Base-by-base conservation (phyloP, 2,329 filamentous ascomycete genomes). In the Aureobasidium sp. region DNA sequence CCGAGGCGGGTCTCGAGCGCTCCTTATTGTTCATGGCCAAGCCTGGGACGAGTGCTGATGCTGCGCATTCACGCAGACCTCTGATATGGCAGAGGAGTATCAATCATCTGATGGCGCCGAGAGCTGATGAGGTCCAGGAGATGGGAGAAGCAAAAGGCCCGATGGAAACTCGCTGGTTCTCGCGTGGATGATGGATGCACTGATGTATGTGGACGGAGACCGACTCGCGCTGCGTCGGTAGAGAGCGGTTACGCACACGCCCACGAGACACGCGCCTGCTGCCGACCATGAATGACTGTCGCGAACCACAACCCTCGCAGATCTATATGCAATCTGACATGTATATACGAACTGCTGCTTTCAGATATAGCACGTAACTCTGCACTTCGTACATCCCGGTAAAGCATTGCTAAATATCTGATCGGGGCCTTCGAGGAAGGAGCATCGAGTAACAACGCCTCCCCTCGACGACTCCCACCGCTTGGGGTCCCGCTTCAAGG, bases 181-280 rank as follows among this genome's bases (percentile, higher is more conserved):
- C 44, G 36, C 57, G 57, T 47, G 22, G 36, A 44, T 60, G 44
- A 42, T 49, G 57, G 34, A 72, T 74, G 45, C 45, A 48, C 25
- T 48, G 73, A 42, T 36, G 53, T 45, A 72, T 74, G 73, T 71
- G 73, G 62, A 48, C 22, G 31, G 42, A 47, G 22, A 2, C 37
- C 37, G 37, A 39, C 20, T 31, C 25, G 45, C 45, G 45, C 44
- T 45, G 44, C 22, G 42, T 47, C 44, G 45, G 45, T 48, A 48
- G 25, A 48, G 41, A 34, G 37, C 37, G 15, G 37, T 36, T 51
- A 51, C 14, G 47, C 27, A 49, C 22, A 34, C 27, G 17, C 47
- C 47, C 47, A 27, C 14, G n/a, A 29, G 45, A 29, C 45, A 48
- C 45, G 45, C 45, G 25, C 22, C 45, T 3, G 25, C n/a, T 20